phyloP scores from a whole-genome alignment of 306 rosid species.

The Begonia peltatifolia region DNA sequence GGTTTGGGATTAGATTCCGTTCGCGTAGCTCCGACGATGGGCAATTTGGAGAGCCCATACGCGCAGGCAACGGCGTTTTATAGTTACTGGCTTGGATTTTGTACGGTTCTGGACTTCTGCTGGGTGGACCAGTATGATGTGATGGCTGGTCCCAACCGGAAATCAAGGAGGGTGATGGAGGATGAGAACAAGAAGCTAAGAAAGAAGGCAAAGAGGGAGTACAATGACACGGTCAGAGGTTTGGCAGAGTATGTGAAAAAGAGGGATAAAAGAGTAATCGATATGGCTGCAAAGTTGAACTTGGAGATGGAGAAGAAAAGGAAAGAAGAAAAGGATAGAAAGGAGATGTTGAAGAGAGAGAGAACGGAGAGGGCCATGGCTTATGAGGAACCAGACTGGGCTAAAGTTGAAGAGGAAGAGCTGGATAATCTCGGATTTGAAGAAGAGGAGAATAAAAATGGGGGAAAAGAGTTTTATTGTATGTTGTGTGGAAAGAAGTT shows the following conservation, averaged over 20 bases:
- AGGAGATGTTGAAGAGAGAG: conserved; percentile 58
- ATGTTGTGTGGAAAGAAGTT: conserved; percentile 93
- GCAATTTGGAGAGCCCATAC: conserved; percentile 65
- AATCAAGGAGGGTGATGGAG: conserved; percentile 77
- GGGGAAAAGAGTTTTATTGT: conserved; percentile 62
- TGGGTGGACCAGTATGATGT: conserved; percentile 82
- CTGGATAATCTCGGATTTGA: conserved; percentile 15
- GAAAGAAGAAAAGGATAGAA: conserved; percentile 63
- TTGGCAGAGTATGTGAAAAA: conserved; percentile 92
- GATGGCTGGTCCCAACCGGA: conserved; percentile 64
- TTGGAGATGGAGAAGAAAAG: conserved; percentile 55
- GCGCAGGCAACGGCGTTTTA: conserved; percentile 75
- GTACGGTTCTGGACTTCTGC: conserved; percentile 75
- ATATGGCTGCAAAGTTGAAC: conserved; percentile 66
- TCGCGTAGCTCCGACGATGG: conserved; percentile 66
- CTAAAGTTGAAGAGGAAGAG: conserved; percentile 24
- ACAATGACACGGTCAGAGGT: conserved; percentile 74
- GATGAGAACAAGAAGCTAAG: conserved; percentile 85
- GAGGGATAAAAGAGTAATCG: conserved; percentile 92
- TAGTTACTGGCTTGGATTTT: conserved; percentile 66
- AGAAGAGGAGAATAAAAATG: conserved; percentile 23
- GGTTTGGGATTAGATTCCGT: conserved; percentile 46
- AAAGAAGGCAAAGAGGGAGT: conserved; percentile 82
- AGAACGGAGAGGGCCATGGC: conserved; percentile 52
- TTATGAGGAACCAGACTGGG: conserved; percentile 78